Conservation (phyloP, 768 basidiomycete genomes). For the Tephrocybe sp. region DNA sequence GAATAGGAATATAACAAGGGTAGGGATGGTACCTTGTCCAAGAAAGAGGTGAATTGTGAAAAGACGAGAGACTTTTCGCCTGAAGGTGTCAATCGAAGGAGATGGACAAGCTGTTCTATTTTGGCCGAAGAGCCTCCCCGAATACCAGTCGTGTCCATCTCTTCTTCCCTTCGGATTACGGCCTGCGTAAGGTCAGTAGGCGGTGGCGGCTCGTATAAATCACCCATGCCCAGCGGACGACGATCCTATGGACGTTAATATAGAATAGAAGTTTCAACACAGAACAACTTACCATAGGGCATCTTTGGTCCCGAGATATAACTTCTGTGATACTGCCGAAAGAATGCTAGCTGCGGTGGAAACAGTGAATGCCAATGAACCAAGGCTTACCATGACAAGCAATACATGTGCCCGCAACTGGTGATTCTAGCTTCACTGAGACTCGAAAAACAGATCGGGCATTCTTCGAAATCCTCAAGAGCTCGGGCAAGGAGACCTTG, state of each 20-base stretch:
- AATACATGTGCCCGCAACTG: slow-evolving; percentile 69
- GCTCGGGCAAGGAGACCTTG: slow-evolving; percentile 59
- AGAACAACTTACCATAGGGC: slow-evolving; percentile 65
- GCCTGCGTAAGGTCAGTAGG: slow-evolving; percentile 69
- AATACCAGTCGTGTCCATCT: slow-evolving; percentile 35
- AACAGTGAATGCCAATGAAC: background rate
- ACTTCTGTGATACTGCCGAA: slow-evolving; percentile 61
- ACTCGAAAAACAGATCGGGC: slow-evolving; percentile 68
- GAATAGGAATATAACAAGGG: background rate
- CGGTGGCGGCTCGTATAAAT: slow-evolving; percentile 61
- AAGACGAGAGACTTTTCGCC: slow-evolving; percentile 85
- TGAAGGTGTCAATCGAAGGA: slow-evolving; percentile 63
- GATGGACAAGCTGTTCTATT: slow-evolving; percentile 75
- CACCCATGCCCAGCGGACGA: slow-evolving; percentile 47
- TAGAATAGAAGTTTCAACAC: background rate
- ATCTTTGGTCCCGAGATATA: slow-evolving; percentile 67
- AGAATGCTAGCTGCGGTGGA: background rate
- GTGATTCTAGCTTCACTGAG: slow-evolving; percentile 71
- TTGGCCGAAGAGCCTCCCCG: slow-evolving; percentile 73
- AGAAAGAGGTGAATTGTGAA: slow-evolving; percentile 84
- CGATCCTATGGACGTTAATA: slow-evolving; percentile 55
- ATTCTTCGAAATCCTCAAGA: slow-evolving; percentile 82
- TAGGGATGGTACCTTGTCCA: slow-evolving; percentile 61
- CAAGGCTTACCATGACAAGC: slow-evolving; percentile 58
- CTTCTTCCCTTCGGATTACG: slow-evolving; percentile 38